Evolutionary conservation across 805 yeast species (phyloP).

Genomic region (Myxozyma neglecta): DNA sequence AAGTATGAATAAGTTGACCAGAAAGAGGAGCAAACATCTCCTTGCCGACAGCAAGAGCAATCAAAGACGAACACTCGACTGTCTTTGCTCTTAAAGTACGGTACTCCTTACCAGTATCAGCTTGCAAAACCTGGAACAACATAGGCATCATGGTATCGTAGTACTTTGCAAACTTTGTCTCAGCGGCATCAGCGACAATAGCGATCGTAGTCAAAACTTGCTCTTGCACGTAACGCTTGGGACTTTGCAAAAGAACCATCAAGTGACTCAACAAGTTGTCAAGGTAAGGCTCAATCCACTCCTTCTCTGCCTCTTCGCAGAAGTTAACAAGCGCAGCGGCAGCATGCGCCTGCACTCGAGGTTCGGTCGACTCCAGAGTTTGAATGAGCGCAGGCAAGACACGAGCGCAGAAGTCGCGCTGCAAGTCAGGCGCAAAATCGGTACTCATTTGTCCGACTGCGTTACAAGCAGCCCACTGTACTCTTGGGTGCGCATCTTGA

Average conservation of each 20-base stretch:
- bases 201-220: slow-evolving; percentile 97
- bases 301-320: slow-evolving; percentile 86
- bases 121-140: slow-evolving; percentile 66
- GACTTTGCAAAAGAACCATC: slow-evolving; percentile 73
- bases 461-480: slow-evolving; percentile 95
- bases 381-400: slow-evolving; percentile 87
- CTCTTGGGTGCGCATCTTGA: slow-evolving; percentile 86
- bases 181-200: slow-evolving; percentile 95
- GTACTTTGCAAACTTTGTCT: slow-evolving; percentile 80
- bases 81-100: slow-evolving; percentile 85
- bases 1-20: slow-evolving; percentile 67
- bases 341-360: slow-evolving; percentile 96
- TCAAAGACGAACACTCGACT: slow-evolving; percentile 91
- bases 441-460: slow-evolving; percentile 96
- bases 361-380: slow-evolving; percentile 68
- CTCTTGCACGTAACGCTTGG: slow-evolving; percentile 92
- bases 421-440: slow-evolving; percentile 81
- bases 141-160: slow-evolving; percentile 94
- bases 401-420: slow-evolving; percentile 72
- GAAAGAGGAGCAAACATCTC: slow-evolving; percentile 80
- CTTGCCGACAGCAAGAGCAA: slow-evolving; percentile 92
- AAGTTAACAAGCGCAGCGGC: slow-evolving; percentile 98
- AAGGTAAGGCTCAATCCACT: slow-evolving; percentile 85
- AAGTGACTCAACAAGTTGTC: slow-evolving; percentile 76
- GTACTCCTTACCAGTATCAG: slow-evolving; percentile 77